Evolutionary conservation across 2,329 filamentous ascomycete genomes (phyloP), one percentile per base, ranked within the genome.

Genomic region (Aspergillaceae sp.): DNA sequence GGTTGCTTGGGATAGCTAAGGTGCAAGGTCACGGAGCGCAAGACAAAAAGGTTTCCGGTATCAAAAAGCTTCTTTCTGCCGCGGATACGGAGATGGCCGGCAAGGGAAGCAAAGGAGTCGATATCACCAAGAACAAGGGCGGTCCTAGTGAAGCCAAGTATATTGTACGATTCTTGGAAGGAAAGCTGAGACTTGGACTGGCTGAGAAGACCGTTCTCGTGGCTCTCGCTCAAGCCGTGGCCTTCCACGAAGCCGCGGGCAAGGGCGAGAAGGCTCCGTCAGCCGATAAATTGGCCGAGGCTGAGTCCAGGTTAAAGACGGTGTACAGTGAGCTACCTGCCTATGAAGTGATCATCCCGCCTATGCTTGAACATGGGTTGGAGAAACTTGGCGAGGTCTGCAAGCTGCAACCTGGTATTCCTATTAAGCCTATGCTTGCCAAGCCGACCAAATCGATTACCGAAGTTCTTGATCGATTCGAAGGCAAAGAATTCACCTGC

Each of bases 401-500:
- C 77, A 94, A 94, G 65, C 77, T 98, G 40, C 86, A 88, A 55
- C 91, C 92, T 0, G 92, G 92, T 52, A 86, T 98, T 10, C 92
- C 92, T 0, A 75, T 98, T 48, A 98, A 98, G 68, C 92, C 92
- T 57, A 98, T 98, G 92, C 77, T 98, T 72, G 92, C 92, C 19
- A 97, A 97, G 60, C 92, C 92, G 3, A 98, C 92, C 7, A 98
- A 98, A 66, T 90, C 92, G 4, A 96, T 98, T 58, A 95, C 90
- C 1, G 92, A 98, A 69, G 92, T 98, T 0, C 77, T 98, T 7
- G 91, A 98, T 67, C 86, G 92, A 4, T 98, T 98, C 55, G 92
- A 97, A 63, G 83, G 86, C 52, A 92, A 95, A 62, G 86, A 84
- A 28, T 98, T 98, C 60, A 97, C 92, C 1, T 98, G 92, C 70